These are phyloP conservation scores for Gillenia trifoliata DNA, from an alignment of 306 rosid genomes.

Conservation along the genomic window DNA sequence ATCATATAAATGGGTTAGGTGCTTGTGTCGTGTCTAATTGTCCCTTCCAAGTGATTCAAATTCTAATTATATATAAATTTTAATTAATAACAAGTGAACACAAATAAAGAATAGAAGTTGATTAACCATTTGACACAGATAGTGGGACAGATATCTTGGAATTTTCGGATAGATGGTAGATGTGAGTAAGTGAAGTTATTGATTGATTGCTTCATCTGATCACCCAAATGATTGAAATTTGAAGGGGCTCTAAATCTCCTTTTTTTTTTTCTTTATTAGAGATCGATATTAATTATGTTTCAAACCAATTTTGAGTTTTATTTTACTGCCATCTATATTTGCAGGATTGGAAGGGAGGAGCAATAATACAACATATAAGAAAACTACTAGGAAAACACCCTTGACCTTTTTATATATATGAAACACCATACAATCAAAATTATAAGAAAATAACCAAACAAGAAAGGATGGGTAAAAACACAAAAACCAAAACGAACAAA, in stretches of 20 bases:
- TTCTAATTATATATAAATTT: not conserved
- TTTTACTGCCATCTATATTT: no score
- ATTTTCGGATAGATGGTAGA: no score
- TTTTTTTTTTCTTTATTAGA: not conserved
- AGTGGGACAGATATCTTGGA: not conserved
- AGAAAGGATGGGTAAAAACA: no score
- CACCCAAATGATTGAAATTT: no score
- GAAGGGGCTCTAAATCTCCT: not conserved
- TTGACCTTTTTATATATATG: not conserved
- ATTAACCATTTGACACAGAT: not conserved
- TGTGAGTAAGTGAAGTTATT: no score
- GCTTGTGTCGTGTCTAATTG: slow-evolving; percentile 7
- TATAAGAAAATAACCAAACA: no score
- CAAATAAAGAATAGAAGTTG: not conserved
- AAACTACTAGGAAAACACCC: not conserved
- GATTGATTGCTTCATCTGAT: no score
- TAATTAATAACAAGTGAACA: not conserved
- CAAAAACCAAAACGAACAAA: no score
- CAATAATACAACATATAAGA: no score
- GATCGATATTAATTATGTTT: not conserved
- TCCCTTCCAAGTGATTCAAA: slow-evolving; percentile 1
- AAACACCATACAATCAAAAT: no score
- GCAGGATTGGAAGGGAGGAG: no score
- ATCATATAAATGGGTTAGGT: slow-evolving; percentile 24
- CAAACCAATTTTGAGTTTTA: not conserved